Evolutionary conservation across 1,284 basidiomycete species (phyloP), one percentile per base, ranked within the genome.

Genomic region (Meira nashicola): DNA sequence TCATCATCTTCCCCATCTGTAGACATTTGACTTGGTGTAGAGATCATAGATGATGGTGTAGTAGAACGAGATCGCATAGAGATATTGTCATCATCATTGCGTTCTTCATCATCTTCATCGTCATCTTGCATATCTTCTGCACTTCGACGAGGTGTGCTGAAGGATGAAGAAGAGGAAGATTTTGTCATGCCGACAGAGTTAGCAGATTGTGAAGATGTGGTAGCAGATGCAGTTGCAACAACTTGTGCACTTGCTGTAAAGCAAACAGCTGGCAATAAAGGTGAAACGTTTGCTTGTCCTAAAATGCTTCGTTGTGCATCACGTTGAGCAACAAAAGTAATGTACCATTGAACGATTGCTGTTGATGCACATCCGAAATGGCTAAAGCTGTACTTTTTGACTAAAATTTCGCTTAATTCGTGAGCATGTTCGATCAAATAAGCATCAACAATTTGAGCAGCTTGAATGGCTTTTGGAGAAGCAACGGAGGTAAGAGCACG

Each of bases 331-430:
- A 23, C 19, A 46, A 23, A 44, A 25, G 14, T 37, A 12, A 33
- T 47, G 77, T 97, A 99, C 82, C 88, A 93, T 76, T 96, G 90
- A 59, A 92, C 86, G 60, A 92, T 90, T 73, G 90, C 84, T 15
- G 88, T 90, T 37, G 95, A 93, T 0, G 92, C 91, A 80, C 91
- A 90, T 54, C 89, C 91, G 82, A 93, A 97, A 81, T 92, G 92
- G 33, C 87, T 86, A 72, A 90, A 92, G 11, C 92, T 90, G 82
- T 98, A 98, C 83, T 99, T 98, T 83, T 94, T 92, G 79, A 96
- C 86, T 72, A 98, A 82, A 39, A 90, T 92, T 79, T 93, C 87
- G 12, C 93, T 97, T 37, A 98, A 83, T 67, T 89, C 87, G 73
- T 91, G 88, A 80, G 93, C 85, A 75, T 89, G 86, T 76, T 88